Conservation (phyloP, 2,329 filamentous ascomycete genomes). For the Fusarium vanettenii region DNA sequence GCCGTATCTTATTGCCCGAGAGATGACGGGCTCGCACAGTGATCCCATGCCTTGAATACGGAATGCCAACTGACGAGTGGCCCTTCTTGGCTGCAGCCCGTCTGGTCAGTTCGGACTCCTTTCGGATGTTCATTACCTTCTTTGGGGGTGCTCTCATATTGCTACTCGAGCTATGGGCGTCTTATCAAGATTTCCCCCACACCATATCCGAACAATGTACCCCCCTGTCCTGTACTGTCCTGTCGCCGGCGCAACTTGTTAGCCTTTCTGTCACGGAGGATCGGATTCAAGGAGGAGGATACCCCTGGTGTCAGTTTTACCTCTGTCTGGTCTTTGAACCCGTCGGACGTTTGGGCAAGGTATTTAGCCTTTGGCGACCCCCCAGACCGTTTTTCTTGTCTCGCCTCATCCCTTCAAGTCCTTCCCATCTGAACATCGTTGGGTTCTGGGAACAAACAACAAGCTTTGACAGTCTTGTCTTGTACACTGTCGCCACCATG, state of each 20-base stretch:
- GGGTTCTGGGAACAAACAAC: slow-evolving; percentile 7
- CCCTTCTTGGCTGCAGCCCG: slow-evolving; percentile 10
- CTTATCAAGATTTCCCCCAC: slow-evolving; percentile 44
- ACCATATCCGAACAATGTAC: slow-evolving; percentile 21
- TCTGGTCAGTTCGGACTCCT: background rate
- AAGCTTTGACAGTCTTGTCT: slow-evolving; percentile 26
- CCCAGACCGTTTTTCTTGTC: slow-evolving; percentile 14
- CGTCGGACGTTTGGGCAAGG: slow-evolving; percentile 6
- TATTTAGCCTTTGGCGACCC: slow-evolving; percentile 36
- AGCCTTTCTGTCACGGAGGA: slow-evolving; percentile 4
- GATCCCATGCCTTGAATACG: background rate
- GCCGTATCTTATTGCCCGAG: background rate
- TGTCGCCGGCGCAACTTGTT: slow-evolving; percentile 10
- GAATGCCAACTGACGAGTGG: slow-evolving; percentile 11
- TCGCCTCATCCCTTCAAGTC: slow-evolving; percentile 20
- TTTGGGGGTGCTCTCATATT: slow-evolving; percentile 18
- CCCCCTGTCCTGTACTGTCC: slow-evolving; percentile 7
- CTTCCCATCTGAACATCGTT: slow-evolving; percentile 1
- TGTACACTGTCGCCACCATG: slow-evolving; percentile 37
- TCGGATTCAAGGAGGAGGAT: slow-evolving; percentile 6
- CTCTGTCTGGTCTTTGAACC: slow-evolving; percentile 10
- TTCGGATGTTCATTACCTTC: background rate
- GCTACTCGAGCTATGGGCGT: slow-evolving; percentile 35
- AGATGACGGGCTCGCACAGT: background rate
- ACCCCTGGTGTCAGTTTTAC: background rate